Conservation (phyloP, 2,329 filamentous ascomycete species). For the Epichloe aotearoae region DNA sequence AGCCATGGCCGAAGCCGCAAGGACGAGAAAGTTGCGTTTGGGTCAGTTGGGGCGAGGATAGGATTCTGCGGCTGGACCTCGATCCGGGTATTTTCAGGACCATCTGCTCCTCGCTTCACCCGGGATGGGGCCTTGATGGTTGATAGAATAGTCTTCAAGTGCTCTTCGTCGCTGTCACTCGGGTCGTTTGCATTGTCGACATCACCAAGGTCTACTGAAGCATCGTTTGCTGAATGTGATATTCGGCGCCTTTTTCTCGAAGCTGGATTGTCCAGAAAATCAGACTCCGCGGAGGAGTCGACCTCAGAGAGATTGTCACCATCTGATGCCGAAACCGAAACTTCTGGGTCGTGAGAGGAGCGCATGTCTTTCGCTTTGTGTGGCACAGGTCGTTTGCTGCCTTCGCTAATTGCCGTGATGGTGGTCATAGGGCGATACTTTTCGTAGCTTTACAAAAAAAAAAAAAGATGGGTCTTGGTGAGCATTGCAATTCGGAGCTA, state of each 20-base stretch:
- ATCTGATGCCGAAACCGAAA: background rate
- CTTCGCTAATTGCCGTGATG: background rate
- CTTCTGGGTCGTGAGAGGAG: background rate
- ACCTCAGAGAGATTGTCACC: conserved; percentile 7
- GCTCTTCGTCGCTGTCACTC: conserved; percentile 18
- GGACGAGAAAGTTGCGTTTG: conserved; percentile 54
- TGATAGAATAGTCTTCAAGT: conserved; percentile 22
- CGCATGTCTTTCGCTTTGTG: background rate
- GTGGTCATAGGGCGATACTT: background rate
- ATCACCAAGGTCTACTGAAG: conserved; percentile 9
- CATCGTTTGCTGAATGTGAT: conserved; percentile 17
- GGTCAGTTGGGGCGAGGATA: conserved; percentile 39
- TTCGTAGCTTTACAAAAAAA: background rate
- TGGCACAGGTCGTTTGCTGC: background rate
- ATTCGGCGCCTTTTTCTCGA: conserved; percentile 34
- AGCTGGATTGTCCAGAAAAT: conserved; percentile 32
- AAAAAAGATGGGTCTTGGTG: no score
- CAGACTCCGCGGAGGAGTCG: conserved; percentile 29
- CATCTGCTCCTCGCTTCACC: conserved; percentile 28
- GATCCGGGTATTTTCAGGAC: conserved; percentile 9
- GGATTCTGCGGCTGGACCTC: conserved; percentile 15
- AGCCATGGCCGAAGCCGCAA: conserved; percentile 77
- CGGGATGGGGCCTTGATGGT: conserved; percentile 40
- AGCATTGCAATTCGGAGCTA: no score
- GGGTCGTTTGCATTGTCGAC: conserved; percentile 18